Base-by-base conservation (phyloP, 2,329 filamentous ascomycete genomes). In the Ophiognomonia clavigignenti-juglandacearum region DNA sequence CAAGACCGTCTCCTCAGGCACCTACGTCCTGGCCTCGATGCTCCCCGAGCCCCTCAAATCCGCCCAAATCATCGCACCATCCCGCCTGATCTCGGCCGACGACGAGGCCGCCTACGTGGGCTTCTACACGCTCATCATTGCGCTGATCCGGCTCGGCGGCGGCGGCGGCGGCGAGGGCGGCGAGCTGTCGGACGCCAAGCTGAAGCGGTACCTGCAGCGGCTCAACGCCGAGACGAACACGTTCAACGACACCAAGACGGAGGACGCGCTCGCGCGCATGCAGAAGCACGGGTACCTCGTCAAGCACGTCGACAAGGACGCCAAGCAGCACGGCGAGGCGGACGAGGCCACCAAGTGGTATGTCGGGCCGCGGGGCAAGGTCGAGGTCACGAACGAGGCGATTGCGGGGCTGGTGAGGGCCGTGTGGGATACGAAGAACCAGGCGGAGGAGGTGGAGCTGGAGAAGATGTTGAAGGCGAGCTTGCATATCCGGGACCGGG, bases 251-350 rank as follows among this genome's bases (percentile, higher is more conserved):
- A 85, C 88, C 36, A 86, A 80, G 59, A 95, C 88, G 1, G 86
- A 95, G 6, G 74, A 81, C 43, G 70, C 92, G 3, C 68, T 97
- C 11, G 80, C 83, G 55, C 78, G 80, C 43, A 83, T 97, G 71
- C 77, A 84, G 54, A 84, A 78, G 54, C 90, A 97, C 45, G 87
- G 86, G 0, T 98, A 98, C 60, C 70, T 98, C 3, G 74, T 90
- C 29, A 86, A 81, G 54, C 76, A 83, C 41, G 77, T 83, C 18
- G 90, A 96, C 56, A 78, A 69, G 37, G 71, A 72, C 48, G 62
- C 60, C 62, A 54, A 66, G 23, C 45, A 52, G 67, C 57, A 71
- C 24, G 82, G 80, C 1, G 88, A 86, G 22, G 88, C 95, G 31
- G 46, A 52, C 7, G 83, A 92, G 53, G 74, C 80, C 3, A 74